A percentile compares a stretch with the other conserved stretches of the same genome.
These are phyloP conservation scores for Ogataea salicorniae DNA, from an alignment of 805 yeast genomes.

Conservation along the genomic window DNA sequence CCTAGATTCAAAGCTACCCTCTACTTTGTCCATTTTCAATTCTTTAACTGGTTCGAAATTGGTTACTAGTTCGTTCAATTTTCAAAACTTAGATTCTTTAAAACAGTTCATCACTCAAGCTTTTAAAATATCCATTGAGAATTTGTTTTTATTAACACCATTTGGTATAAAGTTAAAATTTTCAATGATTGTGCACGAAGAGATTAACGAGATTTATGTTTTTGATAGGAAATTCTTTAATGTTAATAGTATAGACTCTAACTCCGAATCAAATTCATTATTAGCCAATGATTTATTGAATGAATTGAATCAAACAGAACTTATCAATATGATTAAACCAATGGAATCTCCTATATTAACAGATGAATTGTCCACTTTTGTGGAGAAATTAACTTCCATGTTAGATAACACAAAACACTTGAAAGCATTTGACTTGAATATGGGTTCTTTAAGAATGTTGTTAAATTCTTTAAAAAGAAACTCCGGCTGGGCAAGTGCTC, in stretches of 20 bases:
- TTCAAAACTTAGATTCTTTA: slow-evolving; percentile 38
- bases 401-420: slow-evolving; percentile 12
- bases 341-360: slow-evolving; percentile 27
- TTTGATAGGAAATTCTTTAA: slow-evolving; percentile 58
- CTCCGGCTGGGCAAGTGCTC: slow-evolving; percentile 35
- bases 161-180: slow-evolving; percentile 59
- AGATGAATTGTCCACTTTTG: slow-evolving; percentile 19
- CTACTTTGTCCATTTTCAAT: slow-evolving; percentile 30
- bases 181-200: slow-evolving; percentile 42
- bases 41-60: slow-evolving; percentile 41
- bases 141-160: slow-evolving; percentile 52
- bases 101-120: slow-evolving; percentile 36
- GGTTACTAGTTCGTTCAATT: slow-evolving; percentile 33
- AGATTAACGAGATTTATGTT: slow-evolving; percentile 50
- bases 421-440: slow-evolving; percentile 30
- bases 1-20: slow-evolving; percentile 12
- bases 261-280: slow-evolving; percentile 4
- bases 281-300: slow-evolving; percentile 18
- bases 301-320: slow-evolving; percentile 22
- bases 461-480: slow-evolving; percentile 34
- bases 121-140: slow-evolving; percentile 36
- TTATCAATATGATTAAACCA: slow-evolving; percentile 30
- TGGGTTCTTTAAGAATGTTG: slow-evolving; percentile 31
- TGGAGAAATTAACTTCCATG: slow-evolving; percentile 11
- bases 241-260: slow-evolving; percentile 17